A percentile compares a stretch with the other conserved stretches of the same genome.
These are phyloP conservation scores for Syncephalastrum sp. DNA, from an alignment of 371 early-diverging fungal species.

Conservation along the genomic window DNA sequence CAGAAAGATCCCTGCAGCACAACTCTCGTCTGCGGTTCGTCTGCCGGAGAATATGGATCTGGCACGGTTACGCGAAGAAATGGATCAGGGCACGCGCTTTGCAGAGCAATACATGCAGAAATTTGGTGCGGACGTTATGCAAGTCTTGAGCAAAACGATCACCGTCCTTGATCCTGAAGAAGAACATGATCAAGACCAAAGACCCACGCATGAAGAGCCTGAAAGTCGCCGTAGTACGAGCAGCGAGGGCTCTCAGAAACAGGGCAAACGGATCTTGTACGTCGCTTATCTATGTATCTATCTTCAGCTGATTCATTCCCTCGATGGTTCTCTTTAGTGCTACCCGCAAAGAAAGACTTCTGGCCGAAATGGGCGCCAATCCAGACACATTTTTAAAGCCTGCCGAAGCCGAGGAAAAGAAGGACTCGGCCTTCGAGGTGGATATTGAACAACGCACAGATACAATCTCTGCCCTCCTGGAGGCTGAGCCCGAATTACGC, in stretches of 20 bases:
- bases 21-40: constrained; percentile 22
- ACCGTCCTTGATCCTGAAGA: constrained; percentile 39
- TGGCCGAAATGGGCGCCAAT: constrained; percentile 40
- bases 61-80: constrained; percentile 34
- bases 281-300: too few relatives aligned
- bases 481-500: constrained; percentile 35
- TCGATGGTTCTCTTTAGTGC: constrained; percentile 22
- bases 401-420: constrained; percentile 10
- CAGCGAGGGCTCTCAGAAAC: constrained; percentile 6
- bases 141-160: constrained; percentile 33
- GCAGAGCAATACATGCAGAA: constrained; percentile 51
- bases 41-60: constrained; percentile 48
- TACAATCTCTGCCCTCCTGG: constrained; percentile 39
- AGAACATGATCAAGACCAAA: too few relatives aligned
- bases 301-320: too few relatives aligned
- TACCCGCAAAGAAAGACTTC: constrained; percentile 40
- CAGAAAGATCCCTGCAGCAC: constrained; percentile 12
- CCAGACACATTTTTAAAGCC: constrained; percentile 25
- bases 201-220: not conserved
- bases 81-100: constrained; percentile 43
- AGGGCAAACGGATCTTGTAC: constrained; percentile 28
- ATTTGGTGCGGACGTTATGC: constrained; percentile 45
- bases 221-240: constrained; percentile 5
- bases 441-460: constrained; percentile 44
- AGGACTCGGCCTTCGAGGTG: constrained; percentile 27